Evolutionary conservation across 1,139 yeast genomes (phyloP).

Genomic region (Zygotorulaspora mrakii): DNA sequence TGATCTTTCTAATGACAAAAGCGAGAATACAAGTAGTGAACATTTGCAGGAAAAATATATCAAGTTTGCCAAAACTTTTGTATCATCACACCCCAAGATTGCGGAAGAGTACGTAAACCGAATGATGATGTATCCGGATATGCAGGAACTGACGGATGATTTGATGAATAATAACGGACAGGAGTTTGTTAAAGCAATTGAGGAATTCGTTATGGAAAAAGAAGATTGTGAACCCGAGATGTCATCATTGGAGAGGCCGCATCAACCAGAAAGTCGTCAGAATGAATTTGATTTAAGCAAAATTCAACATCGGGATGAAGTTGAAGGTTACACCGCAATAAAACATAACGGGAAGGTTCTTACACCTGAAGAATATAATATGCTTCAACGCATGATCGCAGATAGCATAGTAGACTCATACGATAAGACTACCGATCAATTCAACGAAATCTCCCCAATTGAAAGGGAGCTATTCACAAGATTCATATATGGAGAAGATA

Average conservation of each 20-base stretch:
- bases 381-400: conserved; percentile 33
- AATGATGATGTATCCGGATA: conserved; percentile 35
- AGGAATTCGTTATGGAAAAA: conserved; percentile 29
- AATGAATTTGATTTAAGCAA: conserved; percentile 6
- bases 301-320: conserved; percentile 21
- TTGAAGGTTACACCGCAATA: conserved; percentile 32
- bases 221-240: conserved; percentile 7
- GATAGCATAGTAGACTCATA: conserved; percentile 33
- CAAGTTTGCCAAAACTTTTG: conserved; percentile 33
- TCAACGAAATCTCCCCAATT: conserved; percentile 27
- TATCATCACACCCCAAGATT: conserved; percentile 36
- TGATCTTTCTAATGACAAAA: not conserved
- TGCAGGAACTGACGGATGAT: conserved; percentile 35
- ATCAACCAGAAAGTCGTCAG: not conserved
- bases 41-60: conserved; percentile 27
- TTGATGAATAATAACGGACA: conserved; percentile 33
- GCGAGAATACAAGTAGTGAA: conserved; percentile 14
- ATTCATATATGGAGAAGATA: conserved; percentile 33
- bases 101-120: conserved; percentile 35
- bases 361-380: conserved; percentile 31
- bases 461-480: conserved; percentile 32
- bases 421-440: conserved; percentile 27
- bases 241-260: not conserved
- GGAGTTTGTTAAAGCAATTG: conserved; percentile 33
- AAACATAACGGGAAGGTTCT: conserved; percentile 32